Base-by-base conservation (phyloP, 2,329 filamentous ascomycete genomes). In the Sphaerulina vaccinii region DNA sequence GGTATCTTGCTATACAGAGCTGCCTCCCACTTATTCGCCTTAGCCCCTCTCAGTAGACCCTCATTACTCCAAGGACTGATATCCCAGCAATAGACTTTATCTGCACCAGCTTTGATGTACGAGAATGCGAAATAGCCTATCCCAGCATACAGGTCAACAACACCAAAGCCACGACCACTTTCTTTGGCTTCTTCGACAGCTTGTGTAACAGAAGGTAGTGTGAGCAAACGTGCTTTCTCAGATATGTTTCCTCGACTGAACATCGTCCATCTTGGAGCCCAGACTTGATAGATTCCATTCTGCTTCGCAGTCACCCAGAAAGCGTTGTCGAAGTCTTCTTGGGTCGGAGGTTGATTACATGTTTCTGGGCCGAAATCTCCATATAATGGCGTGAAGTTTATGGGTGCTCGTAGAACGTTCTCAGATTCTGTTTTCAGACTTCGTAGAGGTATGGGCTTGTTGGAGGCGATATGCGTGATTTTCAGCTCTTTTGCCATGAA, bases 101-200 rank as follows among this genome's bases (percentile, higher is more conserved):
- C 73, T 63, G 91, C 73, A 0, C 89, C 90, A 15, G 86, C 80
- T 53, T 75, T 78, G 5, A 85, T 79, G 70, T 96, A 96, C 24
- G 83, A 87, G 65, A 96, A 95, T 3, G 87, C 82, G 71, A 97
- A 96, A 71, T 96, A 96, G 4, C 92, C 92, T 58, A 96, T 96
- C 0, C 92, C 92, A 0, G 88, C 89, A 72, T 95, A 96, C 54
- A 97, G 73, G 69, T 97, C 92, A 0, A 95, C 80, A 1, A 71
- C 73, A 54, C 62, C 23, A 23, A 50, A 60, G 65, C 64, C 19
- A 45, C 55, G 11, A 21, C 52, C 36, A 68, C 55, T 19, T 62
- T 63, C 13, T 2, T 21, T 23, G 4, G 66, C 71, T 55, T 74
- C 69, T 11, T 49, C 61, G 5, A 66, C 62, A 10, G 63, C 61